A percentile compares a stretch with the other conserved stretches of the same genome.
Conservation (phyloP, 148 eudicot species). For the Chenopodium suecicum region DNA sequence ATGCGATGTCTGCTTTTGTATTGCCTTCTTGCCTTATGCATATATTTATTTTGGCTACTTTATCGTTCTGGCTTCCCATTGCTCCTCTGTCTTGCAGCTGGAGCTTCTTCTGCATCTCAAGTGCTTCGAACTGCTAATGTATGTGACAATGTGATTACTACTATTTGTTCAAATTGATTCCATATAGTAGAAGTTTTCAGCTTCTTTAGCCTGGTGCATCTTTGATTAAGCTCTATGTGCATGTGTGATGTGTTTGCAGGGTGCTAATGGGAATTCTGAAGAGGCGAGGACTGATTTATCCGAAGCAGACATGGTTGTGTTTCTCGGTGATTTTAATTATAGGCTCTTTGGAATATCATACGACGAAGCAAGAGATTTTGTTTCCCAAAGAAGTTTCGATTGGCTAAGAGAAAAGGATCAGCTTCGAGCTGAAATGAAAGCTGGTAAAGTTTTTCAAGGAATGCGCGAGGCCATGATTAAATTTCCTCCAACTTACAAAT, state of each 20-base stretch:
- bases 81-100: slow-evolving; percentile 80
- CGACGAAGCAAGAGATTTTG: slow-evolving; percentile 97
- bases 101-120: slow-evolving; percentile 69
- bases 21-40: slow-evolving; percentile 76
- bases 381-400: slow-evolving; percentile 96
- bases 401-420: slow-evolving; percentile 99
- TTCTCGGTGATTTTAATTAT: slow-evolving; percentile 89
- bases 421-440: slow-evolving; percentile 94
- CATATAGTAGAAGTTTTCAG: neutral
- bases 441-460: slow-evolving; percentile 96
- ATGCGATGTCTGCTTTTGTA: slow-evolving; percentile 66
- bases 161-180: neutral
- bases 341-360: slow-evolving; percentile 96
- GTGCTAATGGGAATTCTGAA: slow-evolving; percentile 48
- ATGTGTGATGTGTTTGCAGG: slow-evolving; percentile 48
- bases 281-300: slow-evolving; percentile 78
- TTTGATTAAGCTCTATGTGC: slow-evolving; percentile 16
- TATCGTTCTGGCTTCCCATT: slow-evolving; percentile 71
- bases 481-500: slow-evolving; percentile 97
- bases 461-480: slow-evolving; percentile 90
- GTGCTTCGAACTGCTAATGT: slow-evolving; percentile 44
- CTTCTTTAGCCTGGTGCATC: neutral
- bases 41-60: slow-evolving; percentile 85
- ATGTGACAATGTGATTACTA: neutral
- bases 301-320: slow-evolving; percentile 90